These are phyloP conservation scores for Tetrahymena elliotti DNA, from an alignment of 73 alveolate genomes.

Conservation along the genomic window DNA sequence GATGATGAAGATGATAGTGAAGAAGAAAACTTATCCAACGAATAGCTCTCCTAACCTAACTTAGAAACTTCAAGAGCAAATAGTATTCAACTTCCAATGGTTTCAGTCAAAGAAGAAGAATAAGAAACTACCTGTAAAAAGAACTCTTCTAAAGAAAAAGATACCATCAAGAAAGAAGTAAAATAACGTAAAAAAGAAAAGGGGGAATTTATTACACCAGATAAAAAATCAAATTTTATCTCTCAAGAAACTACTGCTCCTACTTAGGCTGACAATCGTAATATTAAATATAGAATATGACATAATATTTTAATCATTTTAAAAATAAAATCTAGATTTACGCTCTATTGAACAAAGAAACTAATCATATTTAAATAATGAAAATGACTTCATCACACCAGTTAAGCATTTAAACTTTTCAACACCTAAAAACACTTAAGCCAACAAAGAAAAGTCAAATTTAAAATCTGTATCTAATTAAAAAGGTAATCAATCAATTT, in stretches of 20 bases:
- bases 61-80: background rate
- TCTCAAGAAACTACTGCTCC: background rate
- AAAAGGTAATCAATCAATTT: background rate
- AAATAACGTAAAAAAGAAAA: background rate
- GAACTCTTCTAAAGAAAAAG: background rate
- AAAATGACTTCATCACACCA: background rate
- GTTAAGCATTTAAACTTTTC: background rate
- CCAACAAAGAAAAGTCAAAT: background rate
- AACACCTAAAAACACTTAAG: background rate
- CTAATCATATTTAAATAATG: background rate
- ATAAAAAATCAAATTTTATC: background rate
- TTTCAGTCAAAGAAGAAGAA: background rate
- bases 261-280: background rate
- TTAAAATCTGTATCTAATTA: background rate
- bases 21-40: background rate
- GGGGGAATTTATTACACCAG: background rate
- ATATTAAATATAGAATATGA: background rate
- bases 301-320: background rate
- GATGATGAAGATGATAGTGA: background rate
- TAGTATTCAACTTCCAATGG: background rate
- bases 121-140: background rate
- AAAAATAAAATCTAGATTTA: background rate
- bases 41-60: background rate
- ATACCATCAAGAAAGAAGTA: background rate
- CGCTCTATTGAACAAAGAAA: background rate